Evolutionary conservation across 2,329 filamentous ascomycete genomes (phyloP), one percentile per base, ranked within the genome.

Genomic region (Tolypocladium endophyticum): DNA sequence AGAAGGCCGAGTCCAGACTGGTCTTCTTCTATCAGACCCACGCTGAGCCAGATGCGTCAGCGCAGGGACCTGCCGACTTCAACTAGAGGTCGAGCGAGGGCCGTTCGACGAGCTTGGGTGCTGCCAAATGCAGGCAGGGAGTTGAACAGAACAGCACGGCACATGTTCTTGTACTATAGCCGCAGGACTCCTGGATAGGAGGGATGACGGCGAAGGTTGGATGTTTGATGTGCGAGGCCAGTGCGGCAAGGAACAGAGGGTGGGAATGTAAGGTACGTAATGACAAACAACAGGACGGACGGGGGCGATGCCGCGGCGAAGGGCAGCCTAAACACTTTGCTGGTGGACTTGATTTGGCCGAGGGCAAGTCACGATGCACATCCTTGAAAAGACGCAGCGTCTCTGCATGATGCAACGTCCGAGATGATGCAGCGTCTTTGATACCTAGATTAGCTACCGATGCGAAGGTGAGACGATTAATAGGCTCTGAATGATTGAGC

Each of bases 21-120:
- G 72, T 76, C 59, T 79, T 72, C 61, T 85, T 80, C 65, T 85
- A 81, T 64, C 77, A 85, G 65, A 75, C 79, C 36, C 77, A 81
- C 57, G 67, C 65, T 43, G 80, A 82, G 55, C 73, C 77, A 2
- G 75, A 78, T 55, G 64, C 75, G 14, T 76, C 75, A 52, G 77
- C 77, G 0, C 77, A 78, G 62, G 82, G 81, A 4, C 76, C 76
- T 3, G 81, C 79, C 8, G 71, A 76, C 55, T 85, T 84, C 67
- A 75, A 84, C 70, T 83, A 74, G 30, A n/a, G 23, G n/a, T 43
- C 16, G n/a, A 41, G 38, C 3, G 23, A 6, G 36, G 16, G 25
- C 20, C 20, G 23, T 23, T 4, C 9, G n/a, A 53, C 5, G 47
- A 35, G 20, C 14, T 53, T 23, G 30, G 30, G 23, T 35, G 4